Percentiles rank a stretch among this genome's conserved stretches.
Conservation (phyloP, 139 green algal species). For the Microglena sp. region DNA sequence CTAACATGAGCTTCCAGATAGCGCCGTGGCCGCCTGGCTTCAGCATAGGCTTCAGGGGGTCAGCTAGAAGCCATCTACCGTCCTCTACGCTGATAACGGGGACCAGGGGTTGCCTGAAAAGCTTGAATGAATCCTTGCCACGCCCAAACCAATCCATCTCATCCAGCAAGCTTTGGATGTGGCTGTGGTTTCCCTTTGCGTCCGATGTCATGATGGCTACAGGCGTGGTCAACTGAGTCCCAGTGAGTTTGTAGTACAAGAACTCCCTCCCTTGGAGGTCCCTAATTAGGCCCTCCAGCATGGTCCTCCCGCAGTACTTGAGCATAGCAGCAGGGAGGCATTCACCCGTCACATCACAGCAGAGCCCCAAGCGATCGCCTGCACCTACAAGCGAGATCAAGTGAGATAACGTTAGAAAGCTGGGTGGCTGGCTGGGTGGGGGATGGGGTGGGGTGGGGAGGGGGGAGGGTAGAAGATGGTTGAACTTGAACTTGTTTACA, state of each 20-base stretch:
- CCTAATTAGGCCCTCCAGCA: conserved; percentile 84
- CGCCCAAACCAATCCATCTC: conserved; percentile 72
- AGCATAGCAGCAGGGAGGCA: conserved; percentile 87
- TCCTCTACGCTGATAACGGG: conserved; percentile 69
- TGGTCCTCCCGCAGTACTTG: conserved; percentile 80
- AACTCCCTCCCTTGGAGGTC: conserved; percentile 89
- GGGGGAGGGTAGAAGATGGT: too few species aligned
- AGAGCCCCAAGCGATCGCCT: conserved; percentile 84
- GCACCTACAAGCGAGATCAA: conserved; percentile 42
- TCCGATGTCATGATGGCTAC: conserved; percentile 95
- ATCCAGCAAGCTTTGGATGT: conserved; percentile 60
- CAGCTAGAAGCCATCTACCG: conserved; percentile 61
- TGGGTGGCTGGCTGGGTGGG: too few species aligned
- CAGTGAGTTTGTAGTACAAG: conserved; percentile 83
- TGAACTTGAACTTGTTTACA: too few species aligned
- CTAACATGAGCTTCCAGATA: conserved; percentile 98
- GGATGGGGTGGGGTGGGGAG: too few species aligned
- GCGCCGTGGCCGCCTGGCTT: conserved; percentile 95
- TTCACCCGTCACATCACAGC: conserved; percentile 76
- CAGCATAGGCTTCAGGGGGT: conserved; percentile 54
- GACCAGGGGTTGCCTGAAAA: conserved; percentile 91
- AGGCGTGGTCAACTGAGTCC: conserved; percentile 67
- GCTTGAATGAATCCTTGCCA: conserved; percentile 55
- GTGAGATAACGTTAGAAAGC: too few species aligned
- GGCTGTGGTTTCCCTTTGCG: conserved; percentile 90